Evolutionary conservation across 2,329 filamentous ascomycete genomes (phyloP).

Genomic region (Helotiales sp.): DNA sequence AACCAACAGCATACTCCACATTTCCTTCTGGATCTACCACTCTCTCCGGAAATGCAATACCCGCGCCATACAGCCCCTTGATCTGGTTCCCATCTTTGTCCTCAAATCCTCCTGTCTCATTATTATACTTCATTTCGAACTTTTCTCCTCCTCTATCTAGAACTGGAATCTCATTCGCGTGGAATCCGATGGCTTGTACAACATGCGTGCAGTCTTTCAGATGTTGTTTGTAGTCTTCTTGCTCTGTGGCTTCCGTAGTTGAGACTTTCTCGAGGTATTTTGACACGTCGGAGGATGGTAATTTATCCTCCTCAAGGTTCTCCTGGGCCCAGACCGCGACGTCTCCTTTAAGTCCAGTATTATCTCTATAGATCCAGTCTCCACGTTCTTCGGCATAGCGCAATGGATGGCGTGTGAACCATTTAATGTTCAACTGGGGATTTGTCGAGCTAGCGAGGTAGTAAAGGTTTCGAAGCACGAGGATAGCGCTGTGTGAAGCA

Average conservation of each 20-base stretch:
- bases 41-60: conserved; percentile 63
- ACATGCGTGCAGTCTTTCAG: conserved; percentile 52
- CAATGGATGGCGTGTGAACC: conserved; percentile 61
- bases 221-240: conserved; percentile 44
- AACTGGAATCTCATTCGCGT: conserved; percentile 48
- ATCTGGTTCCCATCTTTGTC: conserved; percentile 44
- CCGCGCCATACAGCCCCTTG: conserved; percentile 57
- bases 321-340: conserved; percentile 59
- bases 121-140: conserved; percentile 34
- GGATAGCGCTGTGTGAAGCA: conserved; percentile 62
- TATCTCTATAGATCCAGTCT: conserved; percentile 64
- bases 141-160: conserved; percentile 37
- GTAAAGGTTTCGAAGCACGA: conserved; percentile 61
- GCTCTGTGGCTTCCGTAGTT: conserved; percentile 38
- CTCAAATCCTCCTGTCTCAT: conserved; percentile 46
- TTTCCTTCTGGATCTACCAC: conserved; percentile 62
- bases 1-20: conserved; percentile 61
- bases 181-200: conserved; percentile 61
- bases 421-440: conserved; percentile 54
- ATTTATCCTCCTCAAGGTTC: conserved; percentile 54
- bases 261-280: conserved; percentile 31
- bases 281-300: conserved; percentile 37
- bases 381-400: conserved; percentile 62
- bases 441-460: conserved; percentile 52
- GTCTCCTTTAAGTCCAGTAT: conserved; percentile 63